Base-by-base conservation (phyloP, 345 rosid species). In the Anacardium occidentale region DNA sequence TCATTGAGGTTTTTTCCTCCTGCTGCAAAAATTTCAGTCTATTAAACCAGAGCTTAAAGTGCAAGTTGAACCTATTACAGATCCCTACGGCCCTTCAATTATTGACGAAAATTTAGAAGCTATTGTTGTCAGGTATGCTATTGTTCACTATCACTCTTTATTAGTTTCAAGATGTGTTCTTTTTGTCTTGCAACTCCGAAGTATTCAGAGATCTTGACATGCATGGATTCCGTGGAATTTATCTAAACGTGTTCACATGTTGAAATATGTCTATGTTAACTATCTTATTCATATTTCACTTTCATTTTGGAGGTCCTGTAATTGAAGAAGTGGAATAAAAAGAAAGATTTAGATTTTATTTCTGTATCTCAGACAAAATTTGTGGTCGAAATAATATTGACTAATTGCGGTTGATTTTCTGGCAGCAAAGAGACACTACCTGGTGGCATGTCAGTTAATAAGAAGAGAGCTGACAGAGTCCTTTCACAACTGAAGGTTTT, bases 41-140 rank as follows among this genome's bases (percentile, higher is more conserved):
- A 64, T 91, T 13, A 95, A 92, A 67, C 94, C 96, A 3, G 83
- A 75, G 62, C 81, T 95, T 62, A 72, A 70, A 11, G 94, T 92
- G 75, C 93, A 92, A 77, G 82, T 81, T 42, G 96, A 89, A 78
- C 92, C 96, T 5, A 92, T 92, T 62, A 83, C 69, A 0, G 97
- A 90, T 72, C 97, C 96, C 0, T 92, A 92, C 29, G 98, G 95
- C 54, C 98, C 98, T 78, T 92, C 98, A 24, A 89, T 95, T 3
- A 74, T 86, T 5, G 95, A 90, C 74, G 85, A 85, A 87, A 62
- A 77, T 67, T 79, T 90, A 84, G 97, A 92, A 77, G 97, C 97
- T 68, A 86, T 92, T 58, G 88, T 92, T 77, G 99, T 95, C 71
- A 94, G 98, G 98, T 89, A 73, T 57, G 61, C 64, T 54, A n/a